These are phyloP conservation scores for Schizonepeta tenuifolia DNA, from an alignment of 257 asterid species.

Conservation along the genomic window DNA sequence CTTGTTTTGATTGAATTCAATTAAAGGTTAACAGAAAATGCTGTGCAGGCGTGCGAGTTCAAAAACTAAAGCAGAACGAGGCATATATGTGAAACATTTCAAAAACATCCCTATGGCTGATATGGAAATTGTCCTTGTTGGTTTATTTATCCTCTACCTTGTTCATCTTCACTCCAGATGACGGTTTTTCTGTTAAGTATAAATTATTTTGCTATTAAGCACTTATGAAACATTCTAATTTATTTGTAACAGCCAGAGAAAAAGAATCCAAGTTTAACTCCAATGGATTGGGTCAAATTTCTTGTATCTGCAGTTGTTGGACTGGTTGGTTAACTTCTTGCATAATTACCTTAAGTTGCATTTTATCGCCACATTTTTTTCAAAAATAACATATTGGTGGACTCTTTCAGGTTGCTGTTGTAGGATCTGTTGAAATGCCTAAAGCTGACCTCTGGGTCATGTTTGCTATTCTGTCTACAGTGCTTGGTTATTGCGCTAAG, in stretches of 20 bases:
- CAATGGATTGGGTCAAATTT: constrained; percentile 98
- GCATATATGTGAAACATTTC: constrained; percentile 95
- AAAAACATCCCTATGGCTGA: constrained; percentile 98
- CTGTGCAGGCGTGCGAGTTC: constrained; percentile 77
- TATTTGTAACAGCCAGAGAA: constrained; percentile 82
- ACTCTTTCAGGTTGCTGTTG: constrained; percentile 88
- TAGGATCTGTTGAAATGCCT: constrained; percentile 94
- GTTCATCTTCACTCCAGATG: constrained; percentile 24
- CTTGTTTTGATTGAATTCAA: constrained; percentile 14
- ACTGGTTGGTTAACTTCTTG: constrained; percentile 69
- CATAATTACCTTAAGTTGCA: constrained; percentile 22
- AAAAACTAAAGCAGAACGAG: constrained; percentile 65
- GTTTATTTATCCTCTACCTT: constrained; percentile 38
- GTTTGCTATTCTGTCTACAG: constrained; percentile 88
- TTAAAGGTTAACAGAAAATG: constrained; percentile 27
- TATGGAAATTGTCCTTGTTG: constrained; percentile 95
- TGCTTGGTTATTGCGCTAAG: constrained; percentile 95
- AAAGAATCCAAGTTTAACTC: constrained; percentile 91
- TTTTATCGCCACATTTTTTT: background rate
- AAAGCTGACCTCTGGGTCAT: constrained; percentile 98
- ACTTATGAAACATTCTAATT: constrained; percentile 20
- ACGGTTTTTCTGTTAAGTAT: constrained; percentile 24
- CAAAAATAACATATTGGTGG: constrained; percentile 19
- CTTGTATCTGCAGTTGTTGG: constrained; percentile 88
- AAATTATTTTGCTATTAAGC: constrained; percentile 13